Evolutionary conservation across 352 stramenopile genomes (phyloP).

Genomic region (Phytophthora lateralis): DNA sequence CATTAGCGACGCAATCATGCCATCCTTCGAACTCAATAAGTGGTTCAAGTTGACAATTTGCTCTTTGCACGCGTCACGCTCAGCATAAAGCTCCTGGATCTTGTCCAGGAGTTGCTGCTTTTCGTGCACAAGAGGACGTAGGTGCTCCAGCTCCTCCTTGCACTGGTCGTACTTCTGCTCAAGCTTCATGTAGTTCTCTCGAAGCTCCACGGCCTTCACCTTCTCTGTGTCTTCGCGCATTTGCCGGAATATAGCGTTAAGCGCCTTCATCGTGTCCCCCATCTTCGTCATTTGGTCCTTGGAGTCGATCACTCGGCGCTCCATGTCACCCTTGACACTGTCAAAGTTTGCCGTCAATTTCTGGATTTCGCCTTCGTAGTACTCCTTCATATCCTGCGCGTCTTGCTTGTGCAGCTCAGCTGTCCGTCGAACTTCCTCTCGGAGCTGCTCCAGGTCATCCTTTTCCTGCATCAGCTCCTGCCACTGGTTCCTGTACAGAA

Average conservation of each 20-base stretch:
- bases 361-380: slow-evolving; percentile 64
- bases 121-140: slow-evolving; percentile 58
- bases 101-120: slow-evolving; percentile 55
- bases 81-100: slow-evolving; percentile 36
- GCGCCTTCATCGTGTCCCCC: slow-evolving; percentile 91
- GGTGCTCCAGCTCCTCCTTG: slow-evolving; percentile 62
- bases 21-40: slow-evolving; percentile 61
- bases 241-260: slow-evolving; percentile 93
- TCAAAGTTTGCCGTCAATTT: slow-evolving; percentile 55
- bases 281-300: slow-evolving; percentile 91
- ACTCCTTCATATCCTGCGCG: slow-evolving; percentile 43
- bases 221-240: slow-evolving; percentile 93
- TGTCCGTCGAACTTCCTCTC: slow-evolving; percentile 36
- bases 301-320: slow-evolving; percentile 65
- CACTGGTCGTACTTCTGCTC: slow-evolving; percentile 69
- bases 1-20: slow-evolving; percentile 69
- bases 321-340: slow-evolving; percentile 59
- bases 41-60: slow-evolving; percentile 46
- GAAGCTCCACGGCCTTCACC: slow-evolving; percentile 88
- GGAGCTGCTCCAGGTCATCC: slow-evolving; percentile 43
- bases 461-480: slow-evolving; percentile 42
- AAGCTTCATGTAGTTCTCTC: slow-evolving; percentile 76
- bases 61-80: slow-evolving; percentile 46
- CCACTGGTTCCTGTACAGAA: slow-evolving; percentile 45
- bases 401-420: slow-evolving; percentile 49